Evolutionary conservation across 768 basidiomycete species (phyloP).

Genomic region (Nidularia pulvinata): DNA sequence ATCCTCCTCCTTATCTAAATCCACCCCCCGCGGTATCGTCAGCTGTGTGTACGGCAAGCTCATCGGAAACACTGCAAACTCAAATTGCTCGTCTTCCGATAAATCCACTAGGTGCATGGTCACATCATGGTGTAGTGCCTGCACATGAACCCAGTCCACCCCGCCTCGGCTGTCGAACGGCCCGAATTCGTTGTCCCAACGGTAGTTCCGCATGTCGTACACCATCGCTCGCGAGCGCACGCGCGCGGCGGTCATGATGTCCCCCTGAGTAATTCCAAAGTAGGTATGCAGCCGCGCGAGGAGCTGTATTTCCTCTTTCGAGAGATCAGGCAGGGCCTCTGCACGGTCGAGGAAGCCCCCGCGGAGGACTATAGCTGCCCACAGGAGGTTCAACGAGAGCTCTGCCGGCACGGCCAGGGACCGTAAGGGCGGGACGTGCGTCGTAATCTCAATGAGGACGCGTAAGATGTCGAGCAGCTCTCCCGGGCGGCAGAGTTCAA

Average conservation of each 20-base stretch:
- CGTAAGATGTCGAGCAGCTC: conserved; percentile 42
- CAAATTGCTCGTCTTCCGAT: conserved; percentile 24
- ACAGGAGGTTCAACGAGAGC: conserved; percentile 50
- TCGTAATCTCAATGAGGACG: conserved; percentile 51
- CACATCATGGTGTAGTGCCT: conserved; percentile 54
- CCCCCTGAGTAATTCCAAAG: conserved; percentile 51
- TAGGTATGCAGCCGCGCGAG: conserved; percentile 52
- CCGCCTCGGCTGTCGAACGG: conserved; percentile 48
- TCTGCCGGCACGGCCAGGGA: conserved; percentile 13
- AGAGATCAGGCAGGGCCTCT: conserved; percentile 5
- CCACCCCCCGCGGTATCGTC: conserved; percentile 33
- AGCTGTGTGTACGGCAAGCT: conserved; percentile 56
- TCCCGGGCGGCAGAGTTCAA: conserved; percentile 23
- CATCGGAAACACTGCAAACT: conserved; percentile 41
- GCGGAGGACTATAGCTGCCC: conserved; percentile 44
- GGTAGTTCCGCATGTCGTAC: conserved; percentile 63
- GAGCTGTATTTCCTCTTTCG: conserved; percentile 41
- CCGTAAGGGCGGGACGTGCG: conserved; percentile 35
- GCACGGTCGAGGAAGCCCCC: conserved; percentile 41
- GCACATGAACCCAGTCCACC: conserved; percentile 65
- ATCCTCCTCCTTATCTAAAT: conserved; percentile 37
- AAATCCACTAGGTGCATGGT: conserved; percentile 49
- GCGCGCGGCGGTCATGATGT: conserved; percentile 27
- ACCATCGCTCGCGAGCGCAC: conserved; percentile 51
- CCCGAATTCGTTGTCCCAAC: conserved; percentile 47